Percentiles rank a stretch among this genome's conserved stretches.
These are phyloP conservation scores for Tremella mesenterica DNA, from an alignment of 768 basidiomycete genomes.

Conservation along the genomic window DNA sequence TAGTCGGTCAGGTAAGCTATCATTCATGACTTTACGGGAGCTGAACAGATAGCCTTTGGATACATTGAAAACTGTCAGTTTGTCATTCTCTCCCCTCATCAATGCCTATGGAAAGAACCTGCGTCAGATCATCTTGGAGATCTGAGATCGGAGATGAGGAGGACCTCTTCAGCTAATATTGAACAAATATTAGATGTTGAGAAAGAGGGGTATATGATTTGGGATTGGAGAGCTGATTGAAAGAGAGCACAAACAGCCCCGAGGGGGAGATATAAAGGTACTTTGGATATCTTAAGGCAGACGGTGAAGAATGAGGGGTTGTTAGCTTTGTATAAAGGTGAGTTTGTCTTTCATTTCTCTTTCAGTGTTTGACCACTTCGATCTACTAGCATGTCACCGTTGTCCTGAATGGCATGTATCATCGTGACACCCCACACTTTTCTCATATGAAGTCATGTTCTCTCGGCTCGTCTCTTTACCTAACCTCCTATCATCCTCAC, in stretches of 20 bases:
- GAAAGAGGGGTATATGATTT: too few relatives aligned
- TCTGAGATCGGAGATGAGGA: too few relatives aligned
- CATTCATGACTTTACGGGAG: not conserved
- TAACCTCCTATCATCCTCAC: too few relatives aligned
- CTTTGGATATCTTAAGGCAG: conserved; percentile 77
- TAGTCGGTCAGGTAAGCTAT: conserved; percentile 72
- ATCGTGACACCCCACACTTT: too few relatives aligned
- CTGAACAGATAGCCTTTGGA: conserved; percentile 35
- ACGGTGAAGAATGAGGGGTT: conserved; percentile 81
- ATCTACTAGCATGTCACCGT: not conserved
- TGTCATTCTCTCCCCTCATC: not conserved
- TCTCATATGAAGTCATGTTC: too few relatives aligned
- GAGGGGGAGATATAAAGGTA: conserved; percentile 60
- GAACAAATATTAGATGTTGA: too few relatives aligned
- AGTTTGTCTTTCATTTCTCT: too few relatives aligned
- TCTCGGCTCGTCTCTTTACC: too few relatives aligned
- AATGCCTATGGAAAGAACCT: not conserved
- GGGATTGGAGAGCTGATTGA: not conserved
- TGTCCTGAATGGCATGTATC: not conserved
- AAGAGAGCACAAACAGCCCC: conserved; percentile 46
- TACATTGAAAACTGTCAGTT: conserved; percentile 40
- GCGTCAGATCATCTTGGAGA: too few relatives aligned
- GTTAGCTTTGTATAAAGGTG: conserved; percentile 82
- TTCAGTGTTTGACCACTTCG: too few relatives aligned
- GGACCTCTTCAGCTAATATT: too few relatives aligned